Base-by-base conservation (phyloP, 805 yeast genomes). In the Candida chilensis region DNA sequence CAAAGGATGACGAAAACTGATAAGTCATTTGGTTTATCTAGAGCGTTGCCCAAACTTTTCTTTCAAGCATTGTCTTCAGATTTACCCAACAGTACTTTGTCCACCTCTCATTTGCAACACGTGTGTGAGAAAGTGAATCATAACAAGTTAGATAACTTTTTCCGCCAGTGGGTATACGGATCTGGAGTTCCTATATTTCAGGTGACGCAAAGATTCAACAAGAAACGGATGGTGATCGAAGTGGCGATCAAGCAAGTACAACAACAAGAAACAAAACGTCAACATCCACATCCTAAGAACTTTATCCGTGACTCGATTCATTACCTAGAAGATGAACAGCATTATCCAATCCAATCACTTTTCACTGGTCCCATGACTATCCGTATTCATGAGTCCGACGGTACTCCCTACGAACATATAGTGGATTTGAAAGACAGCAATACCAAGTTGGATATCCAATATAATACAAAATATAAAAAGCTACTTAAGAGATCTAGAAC, bases 321-420 rank as follows among this genome's bases (percentile, higher is more conserved):
- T 4, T 44, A 57, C 22, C 38, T 67, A 11, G 71, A 69, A 28
- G 61, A 59, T 13, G 69, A 64, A 26, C 62, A 60, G 5, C 28
- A 43, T 1, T 50, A 40, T 27, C 60, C 60, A 5, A 50, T 60
- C 0, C 76, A 66, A 26, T 50, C 57, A n/a, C 68, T 78, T 2
- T 85, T 88, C 46, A 71, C 84, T 0, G 99, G 99, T 0, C 96
- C 97, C 0, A 85, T 92, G 83, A 92, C 99, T 0, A 84, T 92
- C 21, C 65, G 98, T 45, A 88, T 92, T 21, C 98, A 92, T 49
- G 99, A 92, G 47, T 94, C 96, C 0, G 97, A 92, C 52, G 98
- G 98, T 6, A 86, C 97, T 0, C 98, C 99, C 0, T 92, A 92
- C 48, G 99, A 92, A 47, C 99, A 92, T 50, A 90, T 92, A 28